A percentile compares a stretch with the other conserved stretches of the same genome.
These are phyloP conservation scores for Coemansia sp. DNA, from an alignment of 192 early-diverging fungal species.

Conservation along the genomic window DNA sequence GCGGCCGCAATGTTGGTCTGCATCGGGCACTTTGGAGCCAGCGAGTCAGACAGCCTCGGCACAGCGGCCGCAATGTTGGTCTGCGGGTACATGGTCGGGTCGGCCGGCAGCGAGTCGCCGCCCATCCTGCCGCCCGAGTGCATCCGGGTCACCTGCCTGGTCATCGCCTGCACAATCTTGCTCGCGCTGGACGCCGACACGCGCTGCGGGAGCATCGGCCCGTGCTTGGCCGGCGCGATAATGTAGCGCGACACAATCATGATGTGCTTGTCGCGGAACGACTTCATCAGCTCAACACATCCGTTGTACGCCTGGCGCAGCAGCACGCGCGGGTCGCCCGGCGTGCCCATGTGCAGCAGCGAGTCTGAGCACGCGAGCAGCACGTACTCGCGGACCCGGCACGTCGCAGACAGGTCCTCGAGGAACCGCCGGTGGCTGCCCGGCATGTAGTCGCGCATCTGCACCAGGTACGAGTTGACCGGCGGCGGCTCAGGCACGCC, in stretches of 20 bases:
- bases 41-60: not conserved
- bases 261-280: constrained; percentile 88
- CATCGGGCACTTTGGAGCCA: not conserved
- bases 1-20: not conserved
- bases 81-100: constrained; percentile 51
- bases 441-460: constrained; percentile 94
- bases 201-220: constrained; percentile 61
- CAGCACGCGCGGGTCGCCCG: constrained; percentile 28
- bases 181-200: constrained; percentile 6
- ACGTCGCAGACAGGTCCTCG: constrained; percentile 63
- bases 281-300: constrained; percentile 77
- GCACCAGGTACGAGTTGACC: constrained; percentile 73
- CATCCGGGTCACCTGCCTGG: not conserved
- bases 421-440: constrained; percentile 84
- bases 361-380: constrained; percentile 40
- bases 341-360: constrained; percentile 12
- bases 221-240: constrained; percentile 74
- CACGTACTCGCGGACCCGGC: constrained; percentile 70
- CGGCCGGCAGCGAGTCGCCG: constrained; percentile 47
- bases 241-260: constrained; percentile 92
- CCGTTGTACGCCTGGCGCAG: constrained; percentile 75
- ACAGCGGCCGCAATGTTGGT: constrained; percentile 25
- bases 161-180: constrained; percentile 14
- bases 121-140: constrained; percentile 35
- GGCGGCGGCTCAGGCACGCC: constrained; percentile 37